Evolutionary conservation across 768 basidiomycete species (phyloP).

Genomic region (Pholiota molesta): DNA sequence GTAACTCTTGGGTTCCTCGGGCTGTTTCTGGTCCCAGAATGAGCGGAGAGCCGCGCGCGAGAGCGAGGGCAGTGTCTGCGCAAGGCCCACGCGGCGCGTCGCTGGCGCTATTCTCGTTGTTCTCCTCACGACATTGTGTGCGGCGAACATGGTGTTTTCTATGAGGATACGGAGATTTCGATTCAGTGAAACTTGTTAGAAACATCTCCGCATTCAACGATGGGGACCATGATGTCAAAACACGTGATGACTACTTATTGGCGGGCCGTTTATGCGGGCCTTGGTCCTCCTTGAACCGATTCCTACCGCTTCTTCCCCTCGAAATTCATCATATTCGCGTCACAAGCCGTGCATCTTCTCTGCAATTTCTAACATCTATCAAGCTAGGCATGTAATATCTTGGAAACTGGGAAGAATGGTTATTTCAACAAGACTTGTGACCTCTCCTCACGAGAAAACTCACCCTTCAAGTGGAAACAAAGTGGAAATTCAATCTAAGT

Average conservation of each 20-base stretch:
- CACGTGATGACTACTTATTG: neutral
- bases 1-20: neutral
- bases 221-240: neutral
- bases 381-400: neutral
- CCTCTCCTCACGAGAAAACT: neutral
- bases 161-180: neutral
- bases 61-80: neutral
- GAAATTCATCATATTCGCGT: too few species aligned
- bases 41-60: constrained; percentile 1
- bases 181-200: neutral
- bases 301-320: too few species aligned
- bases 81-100: neutral
- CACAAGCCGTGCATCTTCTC: neutral
- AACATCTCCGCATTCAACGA: neutral
- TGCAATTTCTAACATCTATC: neutral
- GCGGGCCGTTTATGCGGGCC: too few species aligned
- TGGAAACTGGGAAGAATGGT: neutral
- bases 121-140: neutral
- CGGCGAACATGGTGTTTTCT: neutral
- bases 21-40: constrained; percentile 4
- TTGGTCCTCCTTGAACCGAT: too few species aligned
- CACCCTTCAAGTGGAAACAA: neutral
- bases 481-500: neutral
- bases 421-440: neutral
- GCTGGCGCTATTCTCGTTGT: neutral